These are phyloP conservation scores for Mucor indicus DNA, from an alignment of 371 early-diverging fungal species.

Conservation along the genomic window DNA sequence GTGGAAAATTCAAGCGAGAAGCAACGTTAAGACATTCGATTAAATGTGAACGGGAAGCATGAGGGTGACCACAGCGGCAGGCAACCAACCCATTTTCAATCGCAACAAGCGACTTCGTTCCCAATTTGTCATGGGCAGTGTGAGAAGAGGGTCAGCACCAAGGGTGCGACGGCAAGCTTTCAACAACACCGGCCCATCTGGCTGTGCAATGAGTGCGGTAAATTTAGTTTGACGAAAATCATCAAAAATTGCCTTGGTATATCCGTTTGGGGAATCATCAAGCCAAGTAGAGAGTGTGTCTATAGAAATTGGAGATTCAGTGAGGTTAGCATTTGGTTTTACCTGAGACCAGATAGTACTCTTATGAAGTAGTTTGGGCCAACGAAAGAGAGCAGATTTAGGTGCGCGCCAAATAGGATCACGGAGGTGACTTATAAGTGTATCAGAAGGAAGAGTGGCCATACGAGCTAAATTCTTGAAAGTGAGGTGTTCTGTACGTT, in stretches of 20 bases:
- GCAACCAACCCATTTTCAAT: constrained; percentile 8
- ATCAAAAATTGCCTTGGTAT: too few relatives aligned
- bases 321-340: neutral
- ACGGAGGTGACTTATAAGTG: neutral
- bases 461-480: neutral
- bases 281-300: neutral
- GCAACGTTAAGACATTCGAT: neutral
- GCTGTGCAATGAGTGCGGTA: neutral
- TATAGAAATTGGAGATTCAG: neutral
- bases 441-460: neutral
- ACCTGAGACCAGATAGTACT: too few relatives aligned
- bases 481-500: neutral
- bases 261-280: neutral
- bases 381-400: too few relatives aligned
- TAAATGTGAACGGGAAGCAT: neutral
- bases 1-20: neutral
- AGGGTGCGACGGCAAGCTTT: neutral
- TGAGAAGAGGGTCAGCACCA: neutral
- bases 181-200: neutral
- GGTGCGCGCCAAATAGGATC: too few relatives aligned
- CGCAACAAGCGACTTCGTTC: constrained; percentile 1
- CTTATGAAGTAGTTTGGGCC: too few relatives aligned
- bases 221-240: too few relatives aligned
- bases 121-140: neutral
- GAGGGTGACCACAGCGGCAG: neutral